Base-by-base conservation (phyloP, 768 basidiomycete species). In the Gloeopeniophorella convolvens region DNA sequence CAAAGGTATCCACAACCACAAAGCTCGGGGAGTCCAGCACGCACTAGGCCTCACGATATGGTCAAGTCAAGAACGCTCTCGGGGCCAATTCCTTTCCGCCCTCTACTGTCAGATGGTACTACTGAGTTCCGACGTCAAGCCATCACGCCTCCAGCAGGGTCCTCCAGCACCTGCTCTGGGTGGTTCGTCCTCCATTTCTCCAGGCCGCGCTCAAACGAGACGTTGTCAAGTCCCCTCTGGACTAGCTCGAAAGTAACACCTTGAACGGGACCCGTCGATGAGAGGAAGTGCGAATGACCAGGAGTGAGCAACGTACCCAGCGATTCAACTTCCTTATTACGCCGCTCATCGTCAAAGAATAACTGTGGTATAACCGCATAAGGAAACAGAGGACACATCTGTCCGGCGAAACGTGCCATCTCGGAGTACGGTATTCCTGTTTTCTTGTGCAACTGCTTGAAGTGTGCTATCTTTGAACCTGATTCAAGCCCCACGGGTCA, bases 391-490 rank as follows among this genome's bases (percentile, higher is more conserved):
- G 6, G n/a, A 27, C 23, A 36, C 26, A 3, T 21, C 12, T 3
- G 32, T 3, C 15, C 18, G 18, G 11, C 3, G 12, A 24, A 8
- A 28, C 69, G 3, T 32, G 74, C 76, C 76, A 79, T 79, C 47
- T 77, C 75, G 5, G 70, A 68, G 59, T 76, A 78, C 0, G 76
- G 70, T 4, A 80, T 71, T 2, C 73, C 72, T 0, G 78, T 80
- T 61, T 75, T 73, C 45, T 69, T 57, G 57, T 77, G 74, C 28
- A 93, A 60, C 39, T 76, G 73, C 62, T 77, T 80, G 70, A 94
- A 94, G 61, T 93, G 90, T 4, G 75, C 74, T 15, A 90, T 68
- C 68, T 94, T 93, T 20, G 89, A 89, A 13, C 85, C 83, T 82
- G 59, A 43, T n/a, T 5, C 49, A 28, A 18, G 33, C n/a, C 11